Evolutionary conservation across 106 monocot genomes (phyloP), one percentile per base, ranked within the genome.

Genomic region (Allium fistulosum): DNA sequence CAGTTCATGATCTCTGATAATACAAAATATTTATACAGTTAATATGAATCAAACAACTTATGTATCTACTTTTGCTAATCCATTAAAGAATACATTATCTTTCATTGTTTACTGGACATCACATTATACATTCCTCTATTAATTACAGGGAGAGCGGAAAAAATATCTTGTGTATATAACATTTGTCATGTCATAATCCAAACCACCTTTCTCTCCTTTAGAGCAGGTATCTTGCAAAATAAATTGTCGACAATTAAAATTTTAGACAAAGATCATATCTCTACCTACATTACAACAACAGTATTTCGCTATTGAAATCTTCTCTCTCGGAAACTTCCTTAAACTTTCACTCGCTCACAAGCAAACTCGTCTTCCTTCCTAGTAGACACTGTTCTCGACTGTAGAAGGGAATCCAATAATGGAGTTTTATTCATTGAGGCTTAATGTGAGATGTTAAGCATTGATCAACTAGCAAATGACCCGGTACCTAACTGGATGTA

Each of bases 291-390:
- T 9, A 9, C 8, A 22, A 22, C 17, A 9, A 28, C 13, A 26
- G 0, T 10, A 69, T 37, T 62, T 70, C 74, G 11, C 76, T 17
- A 49, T 59, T 59, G 11, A 68, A 69, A 48, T 69, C 80, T 7
- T 80, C 85, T 57, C 80, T 85, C 18, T 51, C 71, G 11, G 2
- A 7, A 11, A 72, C 70, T 72, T 84, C 22, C 49, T 67, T 50
- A 58, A 17, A 26, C 70, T 80, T 70, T 67, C 56, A 53, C 37
- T 61, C 77, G 1, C 75, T 85, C 71, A 73, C 74, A 51, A 80
- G 85, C 1, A 74, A 72, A 28, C 71, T 85, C 61, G 59, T 68
- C 53, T 69, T 71, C 77, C 37, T 74, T 48, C 71, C 77, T 17
- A 46, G 51, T 7, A 14, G 62, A 69, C 26, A 68, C 63, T 49